These are phyloP conservation scores for Aphanoascus verrucosus DNA, from an alignment of 2,329 filamentous ascomycete genomes.

Conservation along the genomic window DNA sequence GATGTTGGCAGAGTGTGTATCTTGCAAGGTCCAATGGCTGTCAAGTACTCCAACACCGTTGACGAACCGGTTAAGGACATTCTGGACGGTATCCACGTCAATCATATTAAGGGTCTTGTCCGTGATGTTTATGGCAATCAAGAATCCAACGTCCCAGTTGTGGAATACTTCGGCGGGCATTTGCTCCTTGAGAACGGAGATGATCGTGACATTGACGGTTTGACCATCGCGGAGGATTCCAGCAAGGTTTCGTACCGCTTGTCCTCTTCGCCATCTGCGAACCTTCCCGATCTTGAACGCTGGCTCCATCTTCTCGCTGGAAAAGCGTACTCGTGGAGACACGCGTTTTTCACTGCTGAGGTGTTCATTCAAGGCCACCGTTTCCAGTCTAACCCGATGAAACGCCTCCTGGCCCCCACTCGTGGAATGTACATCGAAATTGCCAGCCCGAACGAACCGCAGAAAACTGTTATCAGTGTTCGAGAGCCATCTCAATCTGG, in stretches of 20 bases:
- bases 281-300: slow-evolving; percentile 65
- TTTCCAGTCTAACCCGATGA: slow-evolving; percentile 94
- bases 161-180: slow-evolving; percentile 94
- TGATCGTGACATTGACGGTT: slow-evolving; percentile 69
- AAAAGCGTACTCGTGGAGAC: slow-evolving; percentile 77
- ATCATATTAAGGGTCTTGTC: slow-evolving; percentile 71
- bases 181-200: slow-evolving; percentile 57
- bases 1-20: slow-evolving; percentile 96
- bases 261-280: slow-evolving; percentile 60
- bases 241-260: slow-evolving; percentile 77
- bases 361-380: slow-evolving; percentile 91
- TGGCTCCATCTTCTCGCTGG: slow-evolving; percentile 88
- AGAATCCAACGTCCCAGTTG: slow-evolving; percentile 62
- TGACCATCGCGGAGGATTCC: slow-evolving; percentile 69
- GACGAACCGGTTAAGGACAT: slow-evolving; percentile 95
- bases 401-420: slow-evolving; percentile 76
- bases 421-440: slow-evolving; percentile 87
- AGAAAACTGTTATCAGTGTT: slow-evolving; percentile 74
- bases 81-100: slow-evolving; percentile 76
- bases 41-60: slow-evolving; percentile 74
- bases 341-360: slow-evolving; percentile 87
- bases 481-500: slow-evolving; percentile 78
- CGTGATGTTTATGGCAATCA: slow-evolving; percentile 70
- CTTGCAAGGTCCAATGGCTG: slow-evolving; percentile 86
- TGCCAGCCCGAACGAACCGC: slow-evolving; percentile 64